These are phyloP conservation scores for Termitomyces titanicus DNA, from an alignment of 768 basidiomycete genomes.

Conservation along the genomic window DNA sequence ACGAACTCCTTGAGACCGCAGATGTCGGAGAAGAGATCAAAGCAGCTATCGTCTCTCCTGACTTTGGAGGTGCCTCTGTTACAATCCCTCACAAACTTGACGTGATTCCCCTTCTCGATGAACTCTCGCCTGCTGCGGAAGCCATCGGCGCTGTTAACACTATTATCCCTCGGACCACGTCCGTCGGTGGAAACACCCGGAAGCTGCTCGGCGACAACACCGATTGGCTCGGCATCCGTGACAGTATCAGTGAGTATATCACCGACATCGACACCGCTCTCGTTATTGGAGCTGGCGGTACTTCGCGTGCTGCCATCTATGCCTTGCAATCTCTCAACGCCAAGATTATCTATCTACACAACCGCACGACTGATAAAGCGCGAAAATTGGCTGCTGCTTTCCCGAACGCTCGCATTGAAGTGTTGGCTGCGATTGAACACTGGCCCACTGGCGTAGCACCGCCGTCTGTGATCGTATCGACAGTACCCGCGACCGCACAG, in stretches of 20 bases:
- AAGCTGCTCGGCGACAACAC: slow-evolving; percentile 91
- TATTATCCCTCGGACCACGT: slow-evolving; percentile 52
- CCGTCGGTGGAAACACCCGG: slow-evolving; percentile 34
- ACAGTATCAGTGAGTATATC: slow-evolving; percentile 46
- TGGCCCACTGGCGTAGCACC: slow-evolving; percentile 43
- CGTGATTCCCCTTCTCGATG: slow-evolving; percentile 79
- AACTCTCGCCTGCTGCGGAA: slow-evolving; percentile 74
- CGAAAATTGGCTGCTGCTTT: slow-evolving; percentile 65
- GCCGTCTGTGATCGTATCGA: slow-evolving; percentile 81
- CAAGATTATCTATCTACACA: slow-evolving; percentile 77
- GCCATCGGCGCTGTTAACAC: slow-evolving; percentile 96
- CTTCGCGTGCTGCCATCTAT: slow-evolving; percentile 91
- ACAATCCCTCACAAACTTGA: slow-evolving; percentile 96
- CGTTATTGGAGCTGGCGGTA: slow-evolving; percentile 94
- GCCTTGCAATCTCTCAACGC: slow-evolving; percentile 72
- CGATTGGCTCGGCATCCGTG: slow-evolving; percentile 87
- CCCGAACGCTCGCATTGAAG: slow-evolving; percentile 56
- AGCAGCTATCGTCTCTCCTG: slow-evolving; percentile 53
- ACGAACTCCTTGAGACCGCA: slow-evolving; percentile 73
- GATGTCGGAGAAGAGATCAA: slow-evolving; percentile 64
- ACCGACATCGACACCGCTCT: slow-evolving; percentile 50
- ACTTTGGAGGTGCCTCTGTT: slow-evolving; percentile 94
- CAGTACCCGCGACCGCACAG: slow-evolving; percentile 75
- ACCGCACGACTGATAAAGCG: slow-evolving; percentile 78
- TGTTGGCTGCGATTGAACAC: slow-evolving; percentile 53